These are phyloP conservation scores for Acanthochlamys bracteata DNA, from an alignment of 106 monocot species.

Conservation along the genomic window DNA sequence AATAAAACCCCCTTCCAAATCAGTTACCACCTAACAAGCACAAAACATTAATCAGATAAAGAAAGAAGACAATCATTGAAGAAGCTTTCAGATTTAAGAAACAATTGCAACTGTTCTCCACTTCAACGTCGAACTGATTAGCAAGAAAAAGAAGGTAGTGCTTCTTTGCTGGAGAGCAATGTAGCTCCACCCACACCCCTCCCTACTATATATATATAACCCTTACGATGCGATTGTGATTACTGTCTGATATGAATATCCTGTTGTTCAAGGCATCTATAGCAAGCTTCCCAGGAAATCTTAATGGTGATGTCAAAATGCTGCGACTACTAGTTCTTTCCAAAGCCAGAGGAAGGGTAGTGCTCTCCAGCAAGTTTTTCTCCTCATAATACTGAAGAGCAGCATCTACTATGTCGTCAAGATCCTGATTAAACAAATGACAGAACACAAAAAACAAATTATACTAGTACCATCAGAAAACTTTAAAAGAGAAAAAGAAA, in stretches of 20 bases:
- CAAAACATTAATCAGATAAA: not conserved
- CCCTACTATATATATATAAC: too few relatives aligned
- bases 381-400: constrained; percentile 82
- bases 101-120: too few relatives aligned
- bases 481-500: too few relatives aligned
- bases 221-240: constrained; percentile 95
- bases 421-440: constrained; percentile 50
- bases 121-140: too few relatives aligned
- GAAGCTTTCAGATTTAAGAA: too few relatives aligned
- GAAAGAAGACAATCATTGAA: too few relatives aligned
- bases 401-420: constrained; percentile 84
- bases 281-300: constrained; percentile 91
- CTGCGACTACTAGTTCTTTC: constrained; percentile 66
- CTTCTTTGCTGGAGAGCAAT: too few relatives aligned
- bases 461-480: not conserved
- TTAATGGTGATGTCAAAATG: constrained; percentile 57
- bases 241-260: constrained; percentile 95
- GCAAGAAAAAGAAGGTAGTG: too few relatives aligned
- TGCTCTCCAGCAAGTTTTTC: constrained; percentile 49
- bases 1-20: constrained; percentile 72
- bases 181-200: too few relatives aligned
- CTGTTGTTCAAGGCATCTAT: constrained; percentile 74
- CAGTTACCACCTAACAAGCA: constrained; percentile 69
- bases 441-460: constrained; percentile 13
- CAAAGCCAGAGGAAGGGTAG: constrained; percentile 54